Conservation (phyloP, 257 asterid species). For the Ilex asprella region DNA sequence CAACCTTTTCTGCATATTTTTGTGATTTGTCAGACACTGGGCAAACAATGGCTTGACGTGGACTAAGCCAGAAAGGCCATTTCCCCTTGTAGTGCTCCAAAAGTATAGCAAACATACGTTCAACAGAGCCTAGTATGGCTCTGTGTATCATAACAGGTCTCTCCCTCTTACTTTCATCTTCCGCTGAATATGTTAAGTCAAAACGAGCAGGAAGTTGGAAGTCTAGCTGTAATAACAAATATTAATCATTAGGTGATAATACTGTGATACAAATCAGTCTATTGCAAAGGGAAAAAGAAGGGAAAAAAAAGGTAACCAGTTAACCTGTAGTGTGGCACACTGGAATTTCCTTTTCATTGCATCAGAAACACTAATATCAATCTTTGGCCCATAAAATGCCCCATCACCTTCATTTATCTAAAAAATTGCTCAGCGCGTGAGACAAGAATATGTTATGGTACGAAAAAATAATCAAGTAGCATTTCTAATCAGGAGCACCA, state of each 20-base stretch:
- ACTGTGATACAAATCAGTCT: not conserved
- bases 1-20: conserved; percentile 69
- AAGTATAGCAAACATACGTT: conserved; percentile 92
- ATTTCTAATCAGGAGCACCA: too few species aligned
- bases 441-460: too few species aligned
- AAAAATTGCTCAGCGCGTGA: conserved; percentile 14
- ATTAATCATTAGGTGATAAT: conserved; percentile 10
- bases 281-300: not conserved
- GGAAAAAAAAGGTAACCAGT: not conserved
- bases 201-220: conserved; percentile 94
- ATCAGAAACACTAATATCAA: conserved; percentile 78
- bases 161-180: conserved; percentile 89
- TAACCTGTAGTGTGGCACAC: conserved; percentile 97
- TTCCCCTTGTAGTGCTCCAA: conserved; percentile 95
- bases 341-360: conserved; percentile 97
- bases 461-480: too few species aligned
- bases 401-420: conserved; percentile 97
- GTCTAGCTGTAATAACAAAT: conserved; percentile 75
- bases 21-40: conserved; percentile 95
- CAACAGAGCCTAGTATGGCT: conserved; percentile 95
- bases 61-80: conserved; percentile 99
- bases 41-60: conserved; percentile 96
- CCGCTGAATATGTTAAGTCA: conserved; percentile 84
- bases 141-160: conserved; percentile 97
- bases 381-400: conserved; percentile 95